Conservation (phyloP, 1,139 yeast genomes). For the Geotrichum bryndzae region DNA sequence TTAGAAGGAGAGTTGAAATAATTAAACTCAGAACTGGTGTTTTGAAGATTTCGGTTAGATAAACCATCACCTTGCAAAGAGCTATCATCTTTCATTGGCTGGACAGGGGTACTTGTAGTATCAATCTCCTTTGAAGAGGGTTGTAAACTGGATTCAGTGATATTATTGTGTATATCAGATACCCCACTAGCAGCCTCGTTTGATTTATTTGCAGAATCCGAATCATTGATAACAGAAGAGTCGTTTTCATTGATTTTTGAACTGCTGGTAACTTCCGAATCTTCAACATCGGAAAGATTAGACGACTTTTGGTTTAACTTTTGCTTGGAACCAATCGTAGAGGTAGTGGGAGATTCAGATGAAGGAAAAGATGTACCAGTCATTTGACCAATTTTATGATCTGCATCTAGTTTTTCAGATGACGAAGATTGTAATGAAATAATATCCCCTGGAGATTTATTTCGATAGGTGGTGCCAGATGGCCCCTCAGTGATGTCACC, state of each 20-base stretch:
- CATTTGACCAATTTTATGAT: background rate
- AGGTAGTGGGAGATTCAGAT: background rate
- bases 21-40: background rate
- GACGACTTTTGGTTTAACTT: background rate
- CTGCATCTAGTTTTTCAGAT: background rate
- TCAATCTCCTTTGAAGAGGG: background rate
- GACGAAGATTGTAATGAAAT: background rate
- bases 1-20: too few species aligned
- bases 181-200: background rate
- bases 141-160: background rate
- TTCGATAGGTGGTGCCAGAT: constrained; percentile 9
- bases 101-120: background rate
- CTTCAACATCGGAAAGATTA: background rate
- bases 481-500: background rate
- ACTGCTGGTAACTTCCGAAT: background rate
- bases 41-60: background rate
- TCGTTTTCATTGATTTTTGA: background rate
- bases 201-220: background rate
- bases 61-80: background rate
- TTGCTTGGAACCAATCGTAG: background rate
- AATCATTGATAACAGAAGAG: background rate
- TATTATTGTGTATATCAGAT: background rate
- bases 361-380: background rate
- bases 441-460: background rate
- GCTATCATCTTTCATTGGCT: background rate